phyloP scores from a whole-genome alignment of 169 alveolate species.

The Blepharisma undulans region DNA sequence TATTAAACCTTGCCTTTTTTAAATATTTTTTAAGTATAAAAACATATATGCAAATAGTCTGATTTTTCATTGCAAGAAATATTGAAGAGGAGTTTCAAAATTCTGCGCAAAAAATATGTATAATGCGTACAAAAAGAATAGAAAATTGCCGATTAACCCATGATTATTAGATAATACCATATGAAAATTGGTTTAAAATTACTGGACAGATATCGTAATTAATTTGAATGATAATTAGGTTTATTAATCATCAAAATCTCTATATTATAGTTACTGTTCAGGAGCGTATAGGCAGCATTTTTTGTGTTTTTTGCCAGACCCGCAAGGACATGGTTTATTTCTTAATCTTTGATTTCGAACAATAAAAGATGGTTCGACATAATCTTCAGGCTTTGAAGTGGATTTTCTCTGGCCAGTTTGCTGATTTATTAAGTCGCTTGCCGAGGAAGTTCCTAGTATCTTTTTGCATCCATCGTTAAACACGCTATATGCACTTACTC shows the following conservation, averaged over 20 bases:
- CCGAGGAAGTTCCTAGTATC: neutral
- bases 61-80: neutral
- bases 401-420: neutral
- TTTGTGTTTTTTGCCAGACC: conserved; percentile 41
- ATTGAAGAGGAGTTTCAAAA: neutral
- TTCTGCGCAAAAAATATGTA: neutral
- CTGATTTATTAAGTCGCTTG: neutral
- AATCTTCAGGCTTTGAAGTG: neutral
- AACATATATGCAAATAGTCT: neutral
- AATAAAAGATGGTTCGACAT: neutral
- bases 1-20: neutral
- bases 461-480: conserved; percentile 20
- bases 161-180: neutral
- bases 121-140: neutral
- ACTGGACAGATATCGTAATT: neutral
- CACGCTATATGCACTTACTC: conserved; percentile 40
- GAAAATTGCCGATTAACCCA: neutral
- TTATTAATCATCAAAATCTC: neutral
- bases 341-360: conserved; percentile 20
- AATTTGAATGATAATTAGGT: neutral
- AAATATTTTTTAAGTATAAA: neutral
- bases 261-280: neutral
- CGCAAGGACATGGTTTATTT: conserved; percentile 44
- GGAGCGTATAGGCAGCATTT: conserved; percentile 30
- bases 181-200: neutral